Percentiles rank a stretch among this genome's conserved stretches.
These are phyloP conservation scores for Meyerozyma carpophila DNA, from an alignment of 1,139 yeast genomes.

Conservation along the genomic window DNA sequence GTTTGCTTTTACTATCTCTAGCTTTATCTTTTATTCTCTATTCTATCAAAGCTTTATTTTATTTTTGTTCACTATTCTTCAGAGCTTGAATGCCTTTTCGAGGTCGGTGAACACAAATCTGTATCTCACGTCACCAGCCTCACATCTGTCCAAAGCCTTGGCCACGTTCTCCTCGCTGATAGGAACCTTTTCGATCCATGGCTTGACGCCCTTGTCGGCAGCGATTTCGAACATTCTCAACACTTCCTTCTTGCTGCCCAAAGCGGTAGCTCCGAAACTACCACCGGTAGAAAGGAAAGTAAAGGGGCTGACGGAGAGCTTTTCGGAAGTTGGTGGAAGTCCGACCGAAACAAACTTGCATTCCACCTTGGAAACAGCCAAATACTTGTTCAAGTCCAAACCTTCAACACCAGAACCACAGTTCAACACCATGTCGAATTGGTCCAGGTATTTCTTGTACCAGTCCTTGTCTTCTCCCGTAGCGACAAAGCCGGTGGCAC, in stretches of 20 bases:
- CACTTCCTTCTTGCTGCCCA: constrained; percentile 36
- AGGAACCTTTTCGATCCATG: constrained; percentile 40
- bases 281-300: constrained; percentile 34
- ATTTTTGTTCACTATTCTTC: no score
- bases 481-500: constrained; percentile 36
- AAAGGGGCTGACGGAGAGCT: constrained; percentile 35
- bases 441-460: constrained; percentile 22
- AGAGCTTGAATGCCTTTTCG: constrained; percentile 11
- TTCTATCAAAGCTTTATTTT: no score
- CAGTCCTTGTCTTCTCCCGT: constrained; percentile 34
- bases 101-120: constrained; percentile 13
- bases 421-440: constrained; percentile 44
- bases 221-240: constrained; percentile 35
- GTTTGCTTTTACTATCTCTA: no score
- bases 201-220: constrained; percentile 32
- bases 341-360: constrained; percentile 53
- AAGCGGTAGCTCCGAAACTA: constrained; percentile 26
- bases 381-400: constrained; percentile 24
- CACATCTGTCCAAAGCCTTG: constrained; percentile 26
- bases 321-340: constrained; percentile 35
- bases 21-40: no score
- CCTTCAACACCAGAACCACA: constrained; percentile 42
- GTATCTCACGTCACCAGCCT: constrained; percentile 19
- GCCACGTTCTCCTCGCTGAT: constrained; percentile 25
- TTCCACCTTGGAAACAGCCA: constrained; percentile 33